Conservation (phyloP, 2,329 filamentous ascomycete species). For the Cladorrhinum sp. region DNA sequence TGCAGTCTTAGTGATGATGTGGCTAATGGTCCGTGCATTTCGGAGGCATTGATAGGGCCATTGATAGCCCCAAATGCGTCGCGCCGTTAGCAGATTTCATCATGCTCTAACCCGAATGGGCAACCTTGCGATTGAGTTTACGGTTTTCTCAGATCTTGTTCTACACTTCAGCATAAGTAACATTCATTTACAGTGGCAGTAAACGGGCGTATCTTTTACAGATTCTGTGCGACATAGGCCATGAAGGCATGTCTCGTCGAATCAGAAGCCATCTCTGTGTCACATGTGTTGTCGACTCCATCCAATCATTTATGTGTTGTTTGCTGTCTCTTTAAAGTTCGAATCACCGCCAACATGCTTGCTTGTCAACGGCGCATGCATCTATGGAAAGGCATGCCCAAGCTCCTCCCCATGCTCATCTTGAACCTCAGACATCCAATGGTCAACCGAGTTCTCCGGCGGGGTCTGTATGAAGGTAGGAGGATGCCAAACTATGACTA, state of each 20-base stretch:
- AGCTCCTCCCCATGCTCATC: background rate
- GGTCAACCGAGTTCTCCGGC: constrained; percentile 3
- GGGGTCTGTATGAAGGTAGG: background rate
- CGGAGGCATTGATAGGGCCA: too few species aligned
- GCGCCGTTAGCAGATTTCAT: background rate
- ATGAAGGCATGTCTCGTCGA: background rate
- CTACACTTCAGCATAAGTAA: too few species aligned
- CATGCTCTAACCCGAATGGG: background rate
- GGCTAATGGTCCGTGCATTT: background rate
- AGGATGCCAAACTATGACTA: background rate
- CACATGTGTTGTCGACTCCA: background rate
- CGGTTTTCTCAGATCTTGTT: background rate
- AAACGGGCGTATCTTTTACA: too few species aligned
- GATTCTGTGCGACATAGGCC: background rate
- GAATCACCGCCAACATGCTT: background rate
- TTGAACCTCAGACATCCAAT: constrained; percentile 3
- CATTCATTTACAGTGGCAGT: too few species aligned
- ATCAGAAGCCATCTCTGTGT: background rate
- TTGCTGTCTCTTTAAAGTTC: background rate
- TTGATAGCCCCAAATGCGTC: background rate
- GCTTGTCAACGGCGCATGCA: background rate
- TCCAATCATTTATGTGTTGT: too few species aligned
- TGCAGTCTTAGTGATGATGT: background rate
- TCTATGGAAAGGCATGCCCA: background rate
- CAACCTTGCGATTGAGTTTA: background rate